These are phyloP conservation scores for Cornus controversa DNA, from an alignment of 148 eudicot genomes.

Conservation along the genomic window DNA sequence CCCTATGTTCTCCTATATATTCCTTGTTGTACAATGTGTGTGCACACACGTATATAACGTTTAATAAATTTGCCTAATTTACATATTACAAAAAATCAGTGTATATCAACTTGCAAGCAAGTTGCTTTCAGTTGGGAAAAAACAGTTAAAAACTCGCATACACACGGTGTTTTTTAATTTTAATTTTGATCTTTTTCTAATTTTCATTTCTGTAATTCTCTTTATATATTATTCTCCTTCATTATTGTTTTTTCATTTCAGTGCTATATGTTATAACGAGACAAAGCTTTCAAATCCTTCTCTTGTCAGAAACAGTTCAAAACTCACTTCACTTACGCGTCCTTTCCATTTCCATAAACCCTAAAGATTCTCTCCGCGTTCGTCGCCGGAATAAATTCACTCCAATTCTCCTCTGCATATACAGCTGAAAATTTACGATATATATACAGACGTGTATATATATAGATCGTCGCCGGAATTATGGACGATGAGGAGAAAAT, in stretches of 20 bases:
- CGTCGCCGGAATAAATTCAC: neutral
- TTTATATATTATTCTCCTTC: neutral
- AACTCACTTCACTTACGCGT: neutral
- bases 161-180: too few species aligned
- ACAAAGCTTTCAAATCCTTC: conserved; percentile 11
- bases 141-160: too few species aligned
- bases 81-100: too few species aligned
- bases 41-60: too few species aligned
- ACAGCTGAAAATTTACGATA: neutral
- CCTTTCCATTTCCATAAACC: conserved; percentile 14
- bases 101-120: too few species aligned
- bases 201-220: too few species aligned
- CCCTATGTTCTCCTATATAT: too few species aligned
- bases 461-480: neutral
- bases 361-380: conserved; percentile 10
- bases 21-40: too few species aligned
- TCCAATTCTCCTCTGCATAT: neutral
- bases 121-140: too few species aligned
- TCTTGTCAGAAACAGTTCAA: neutral
- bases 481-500: conserved; percentile 24
- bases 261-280: conserved; percentile 2
- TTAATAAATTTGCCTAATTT: too few species aligned
- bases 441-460: neutral
- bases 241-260: neutral
- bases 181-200: too few species aligned